phyloP scores from a whole-genome alignment of 1,284 basidiomycete species.

The Malassezia caprae region DNA sequence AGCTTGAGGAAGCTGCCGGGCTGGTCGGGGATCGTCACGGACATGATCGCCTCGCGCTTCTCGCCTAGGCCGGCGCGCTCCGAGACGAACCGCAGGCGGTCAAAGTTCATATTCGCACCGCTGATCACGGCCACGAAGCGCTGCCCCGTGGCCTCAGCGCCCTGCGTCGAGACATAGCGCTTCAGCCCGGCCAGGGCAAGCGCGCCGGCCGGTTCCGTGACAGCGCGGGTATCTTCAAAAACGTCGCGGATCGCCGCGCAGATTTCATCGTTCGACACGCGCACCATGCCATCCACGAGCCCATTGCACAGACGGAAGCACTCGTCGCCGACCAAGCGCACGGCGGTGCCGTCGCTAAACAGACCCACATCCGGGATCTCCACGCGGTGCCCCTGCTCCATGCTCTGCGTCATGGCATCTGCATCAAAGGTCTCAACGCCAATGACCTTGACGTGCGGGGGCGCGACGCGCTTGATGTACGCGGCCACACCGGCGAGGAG shows the following conservation, averaged over 20 bases:
- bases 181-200: conserved; percentile 86
- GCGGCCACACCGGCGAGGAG: conserved; percentile 76
- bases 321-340: conserved; percentile 90
- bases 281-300: conserved; percentile 72
- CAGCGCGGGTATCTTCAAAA: conserved; percentile 59
- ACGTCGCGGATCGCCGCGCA: conserved; percentile 98
- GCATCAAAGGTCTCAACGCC: conserved; percentile 94
- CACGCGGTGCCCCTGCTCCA: conserved; percentile 59
- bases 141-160: conserved; percentile 69
- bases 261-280: conserved; percentile 87
- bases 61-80: conserved; percentile 96
- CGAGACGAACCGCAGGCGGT: conserved; percentile 85
- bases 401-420: conserved; percentile 77
- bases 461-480: conserved; percentile 87
- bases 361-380: conserved; percentile 82
- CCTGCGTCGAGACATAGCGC: conserved; percentile 69
- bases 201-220: conserved; percentile 91
- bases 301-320: conserved; percentile 82
- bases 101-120: conserved; percentile 99
- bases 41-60: conserved; percentile 80
- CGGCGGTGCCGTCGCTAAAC: conserved; percentile 97
- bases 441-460: conserved; percentile 68
- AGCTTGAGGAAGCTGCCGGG: conserved; percentile 85
- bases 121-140: conserved; percentile 83
- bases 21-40: conserved; percentile 81